phyloP scores from a whole-genome alignment of 345 rosid genomes.

The Tarenaya hassleriana region DNA sequence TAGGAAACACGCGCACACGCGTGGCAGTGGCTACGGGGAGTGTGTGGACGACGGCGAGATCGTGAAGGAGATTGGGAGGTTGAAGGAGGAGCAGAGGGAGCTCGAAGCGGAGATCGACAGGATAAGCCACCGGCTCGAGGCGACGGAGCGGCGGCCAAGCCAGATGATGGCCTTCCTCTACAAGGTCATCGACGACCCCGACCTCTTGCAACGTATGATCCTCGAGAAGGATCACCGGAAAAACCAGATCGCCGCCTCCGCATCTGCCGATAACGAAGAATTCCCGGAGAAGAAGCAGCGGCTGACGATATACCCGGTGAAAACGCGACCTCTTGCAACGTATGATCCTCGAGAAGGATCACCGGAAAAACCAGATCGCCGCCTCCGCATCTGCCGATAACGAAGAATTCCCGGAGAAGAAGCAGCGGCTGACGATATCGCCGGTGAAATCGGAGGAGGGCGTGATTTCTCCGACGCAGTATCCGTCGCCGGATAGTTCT shows the following conservation, averaged over 20 bases:
- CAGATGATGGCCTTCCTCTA: constrained; percentile 88
- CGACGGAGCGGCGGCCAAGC: constrained; percentile 78
- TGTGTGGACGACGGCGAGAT: constrained; percentile 62
- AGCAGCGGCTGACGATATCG: constrained; percentile 39
- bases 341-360: constrained; percentile 54
- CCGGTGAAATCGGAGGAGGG: constrained; percentile 40
- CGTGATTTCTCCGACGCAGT: constrained; percentile 30
- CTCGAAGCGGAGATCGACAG: constrained; percentile 55
- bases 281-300: constrained; percentile 43
- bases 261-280: too few relatives aligned
- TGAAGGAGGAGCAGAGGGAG: constrained; percentile 63
- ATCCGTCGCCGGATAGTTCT: constrained; percentile 37
- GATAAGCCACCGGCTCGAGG: constrained; percentile 66
- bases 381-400: too few relatives aligned
- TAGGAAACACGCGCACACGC: constrained; percentile 65
- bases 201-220: constrained; percentile 61
- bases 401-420: constrained; percentile 30
- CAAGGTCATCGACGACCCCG: constrained; percentile 78
- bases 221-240: constrained; percentile 42
- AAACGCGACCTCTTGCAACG: constrained; percentile 60
- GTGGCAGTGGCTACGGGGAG: constrained; percentile 23
- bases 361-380: constrained; percentile 18
- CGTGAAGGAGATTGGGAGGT: constrained; percentile 54
- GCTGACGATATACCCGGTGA: too few relatives aligned
- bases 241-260: constrained; percentile 16